Evolutionary conservation across 305 asterid genomes (phyloP).

Genomic region (Fraxinus sp.): DNA sequence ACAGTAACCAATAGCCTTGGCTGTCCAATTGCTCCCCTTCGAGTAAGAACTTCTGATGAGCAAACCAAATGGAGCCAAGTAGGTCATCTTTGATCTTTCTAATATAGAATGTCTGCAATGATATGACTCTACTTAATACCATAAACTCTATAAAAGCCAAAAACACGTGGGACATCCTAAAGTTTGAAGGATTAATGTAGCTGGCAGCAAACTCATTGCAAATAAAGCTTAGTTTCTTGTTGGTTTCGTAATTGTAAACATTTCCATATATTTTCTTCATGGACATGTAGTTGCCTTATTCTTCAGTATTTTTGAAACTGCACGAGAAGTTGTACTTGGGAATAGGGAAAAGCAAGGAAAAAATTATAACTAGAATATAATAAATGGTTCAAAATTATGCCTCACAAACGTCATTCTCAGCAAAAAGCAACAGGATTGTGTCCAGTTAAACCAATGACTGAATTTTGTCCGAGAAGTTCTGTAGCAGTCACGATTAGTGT

Average conservation of each 20-base stretch:
- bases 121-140: not conserved
- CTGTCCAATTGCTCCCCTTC: too few species aligned
- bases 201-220: not conserved
- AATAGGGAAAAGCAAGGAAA: not conserved
- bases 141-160: not conserved
- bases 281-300: not conserved
- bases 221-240: not conserved
- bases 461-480: not conserved
- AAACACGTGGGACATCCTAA: not conserved
- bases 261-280: not conserved
- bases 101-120: not conserved
- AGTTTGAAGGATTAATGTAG: not conserved
- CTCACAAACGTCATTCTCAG: not conserved
- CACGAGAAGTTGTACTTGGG: not conserved
- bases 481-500: not conserved
- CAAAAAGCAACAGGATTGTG: not conserved
- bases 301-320: not conserved
- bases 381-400: not conserved
- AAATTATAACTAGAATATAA: not conserved
- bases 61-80: not conserved
- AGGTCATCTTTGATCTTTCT: not conserved
- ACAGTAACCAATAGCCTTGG: not conserved
- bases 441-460: not conserved
- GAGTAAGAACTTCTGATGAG: not conserved
- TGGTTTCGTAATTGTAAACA: not conserved